Evolutionary conservation across 2,329 filamentous ascomycete species (phyloP), one percentile per base, ranked within the genome.

Genomic region (Parasarocladium wereldwijsianum): DNA sequence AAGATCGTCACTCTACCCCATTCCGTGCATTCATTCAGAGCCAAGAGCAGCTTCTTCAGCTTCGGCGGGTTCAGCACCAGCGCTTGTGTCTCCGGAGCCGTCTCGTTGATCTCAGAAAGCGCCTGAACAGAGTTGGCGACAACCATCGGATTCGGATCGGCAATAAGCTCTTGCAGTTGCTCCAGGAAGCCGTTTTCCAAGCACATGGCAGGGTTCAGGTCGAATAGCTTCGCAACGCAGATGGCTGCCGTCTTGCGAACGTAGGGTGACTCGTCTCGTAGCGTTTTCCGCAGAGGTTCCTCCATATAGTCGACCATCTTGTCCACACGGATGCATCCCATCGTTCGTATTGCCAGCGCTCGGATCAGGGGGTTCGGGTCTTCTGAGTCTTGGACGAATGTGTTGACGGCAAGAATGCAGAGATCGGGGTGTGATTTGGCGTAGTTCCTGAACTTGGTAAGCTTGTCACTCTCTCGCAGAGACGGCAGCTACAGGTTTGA

Each of bases 281-380:
- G 63, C 9, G 90, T 98, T 61, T 98, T 98, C 43, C 90, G 73
- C 38, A 98, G 58, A 10, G 90, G 90, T 48, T 98, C 90, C 54
- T 96, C 90, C 87, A 98, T 96, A 54, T 98, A 98, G 51, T 98
- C 90, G 40, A 96, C 84, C 84, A 98, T 98, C 58, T 98, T 98
- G 43, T 96, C 90, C 33, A 98, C 90, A 33, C 90, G 68, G 45
- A 98, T 96, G 49, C 90, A 96, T 23, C 90, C 90, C 90, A 98
- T 98, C 19, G 90, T 98, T 44, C 90, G 73, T 52, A 98, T 93
- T 32, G 90, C 90, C 30, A 98, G 68, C 29, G 90, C 90, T 64
- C 90, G 70, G 46, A 98, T 84, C 15, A 98, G 70, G 10, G 90
- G 90, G 49, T 98, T 98, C 24, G 90, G 90, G 47, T 98, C 90